A percentile compares a stretch with the other conserved stretches of the same genome.
Conservation (phyloP, 768 basidiomycete species). For the Lactarius sp. region DNA sequence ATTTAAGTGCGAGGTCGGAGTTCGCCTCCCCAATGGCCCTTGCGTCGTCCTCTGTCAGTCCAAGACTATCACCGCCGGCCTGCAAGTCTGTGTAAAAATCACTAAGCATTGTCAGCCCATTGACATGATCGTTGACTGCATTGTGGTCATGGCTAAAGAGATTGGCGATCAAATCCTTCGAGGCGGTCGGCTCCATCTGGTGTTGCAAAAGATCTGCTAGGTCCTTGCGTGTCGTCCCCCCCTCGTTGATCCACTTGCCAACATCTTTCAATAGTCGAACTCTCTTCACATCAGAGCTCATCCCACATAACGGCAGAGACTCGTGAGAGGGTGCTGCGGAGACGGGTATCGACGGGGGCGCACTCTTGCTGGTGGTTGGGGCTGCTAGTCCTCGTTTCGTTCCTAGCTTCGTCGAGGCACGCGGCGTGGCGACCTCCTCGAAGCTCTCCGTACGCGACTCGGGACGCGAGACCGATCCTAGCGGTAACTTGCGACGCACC, state of each 20-base stretch:
- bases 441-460: constrained; percentile 39
- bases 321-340: constrained; percentile 33
- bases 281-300: constrained; percentile 60
- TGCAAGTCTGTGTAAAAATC: constrained; percentile 67
- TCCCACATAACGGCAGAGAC: constrained; percentile 41
- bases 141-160: constrained; percentile 96
- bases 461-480: constrained; percentile 47
- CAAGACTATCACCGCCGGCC: constrained; percentile 51
- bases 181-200: constrained; percentile 87
- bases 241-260: constrained; percentile 81
- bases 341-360: constrained; percentile 32
- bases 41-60: constrained; percentile 42
- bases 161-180: constrained; percentile 65
- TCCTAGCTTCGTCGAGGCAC: constrained; percentile 28
- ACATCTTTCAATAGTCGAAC: constrained; percentile 68
- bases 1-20: constrained; percentile 89
- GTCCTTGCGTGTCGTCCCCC: constrained; percentile 79
- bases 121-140: constrained; percentile 86
- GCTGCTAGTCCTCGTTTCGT: constrained; percentile 40
- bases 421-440: constrained; percentile 33
- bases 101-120: constrained; percentile 66
- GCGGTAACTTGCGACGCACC: constrained; percentile 68
- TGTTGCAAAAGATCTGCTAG: constrained; percentile 77
- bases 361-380: constrained; percentile 30
- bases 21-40: constrained; percentile 74